Evolutionary conservation across 305 asterid genomes (phyloP).

Genomic region (Rubia balearica): DNA sequence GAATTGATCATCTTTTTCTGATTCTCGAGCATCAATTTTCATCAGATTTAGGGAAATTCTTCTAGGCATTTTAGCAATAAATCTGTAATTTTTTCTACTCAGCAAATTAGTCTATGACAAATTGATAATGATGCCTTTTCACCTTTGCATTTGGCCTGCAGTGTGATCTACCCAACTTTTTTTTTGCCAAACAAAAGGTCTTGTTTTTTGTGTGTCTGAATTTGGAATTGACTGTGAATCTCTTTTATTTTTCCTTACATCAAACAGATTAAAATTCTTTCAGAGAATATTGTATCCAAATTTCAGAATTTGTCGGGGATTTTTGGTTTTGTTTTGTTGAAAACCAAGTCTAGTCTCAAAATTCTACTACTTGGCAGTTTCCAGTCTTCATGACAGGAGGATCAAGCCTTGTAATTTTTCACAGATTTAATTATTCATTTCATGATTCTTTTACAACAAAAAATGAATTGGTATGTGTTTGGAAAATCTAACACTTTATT

Average conservation of each 20-base stretch:
- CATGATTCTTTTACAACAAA: too few relatives aligned
- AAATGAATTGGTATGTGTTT: too few relatives aligned
- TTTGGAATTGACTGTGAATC: not conserved
- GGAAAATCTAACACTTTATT: too few relatives aligned
- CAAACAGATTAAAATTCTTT: not conserved
- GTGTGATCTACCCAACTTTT: not conserved
- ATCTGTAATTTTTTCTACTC: not conserved
- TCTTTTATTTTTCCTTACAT: not conserved
- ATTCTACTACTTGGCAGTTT: not conserved
- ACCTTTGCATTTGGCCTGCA: not conserved
- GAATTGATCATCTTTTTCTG: slow-evolving; percentile 15
- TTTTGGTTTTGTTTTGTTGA: not conserved
- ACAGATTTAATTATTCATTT: too few relatives aligned
- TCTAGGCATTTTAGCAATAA: not conserved
- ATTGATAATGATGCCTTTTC: not conserved
- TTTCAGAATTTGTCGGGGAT: not conserved
- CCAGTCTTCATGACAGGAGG: not conserved
- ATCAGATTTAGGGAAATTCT: not conserved
- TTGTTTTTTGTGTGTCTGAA: not conserved
- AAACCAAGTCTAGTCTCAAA: not conserved
- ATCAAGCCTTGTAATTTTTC: not conserved
- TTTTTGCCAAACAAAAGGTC: not conserved
- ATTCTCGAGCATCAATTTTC: not conserved
- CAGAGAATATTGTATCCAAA: not conserved
- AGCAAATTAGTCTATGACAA: too few relatives aligned